phyloP scores from a whole-genome alignment of 2,329 filamentous ascomycete genomes.

The Paramyrothecium roridum region DNA sequence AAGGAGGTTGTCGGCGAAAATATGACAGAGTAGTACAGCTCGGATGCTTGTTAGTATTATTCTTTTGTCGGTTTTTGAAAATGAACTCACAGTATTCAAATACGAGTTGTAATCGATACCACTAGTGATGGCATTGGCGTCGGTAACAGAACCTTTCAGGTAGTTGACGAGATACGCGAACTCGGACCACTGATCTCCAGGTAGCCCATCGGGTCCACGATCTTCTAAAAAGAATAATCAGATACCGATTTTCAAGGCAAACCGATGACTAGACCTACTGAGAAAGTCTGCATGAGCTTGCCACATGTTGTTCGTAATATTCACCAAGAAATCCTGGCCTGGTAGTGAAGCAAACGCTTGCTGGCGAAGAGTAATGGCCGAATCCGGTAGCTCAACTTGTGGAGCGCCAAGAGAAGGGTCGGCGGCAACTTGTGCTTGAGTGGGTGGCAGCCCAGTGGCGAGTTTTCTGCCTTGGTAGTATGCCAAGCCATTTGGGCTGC shows the following conservation, averaged over 20 bases:
- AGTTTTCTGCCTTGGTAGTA: constrained; percentile 45
- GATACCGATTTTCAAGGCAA: background rate
- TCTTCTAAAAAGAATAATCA: background rate
- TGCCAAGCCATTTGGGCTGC: constrained; percentile 49
- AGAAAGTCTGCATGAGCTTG: constrained; percentile 37
- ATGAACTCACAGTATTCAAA: constrained; percentile 7
- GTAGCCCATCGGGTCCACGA: constrained; percentile 35
- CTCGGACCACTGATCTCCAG: constrained; percentile 63
- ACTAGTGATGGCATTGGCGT: background rate
- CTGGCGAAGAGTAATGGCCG: constrained; percentile 27
- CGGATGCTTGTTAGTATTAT: background rate
- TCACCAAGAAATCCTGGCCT: constrained; percentile 28
- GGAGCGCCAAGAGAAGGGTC: constrained; percentile 35
- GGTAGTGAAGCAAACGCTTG: constrained; percentile 32
- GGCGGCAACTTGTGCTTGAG: constrained; percentile 40
- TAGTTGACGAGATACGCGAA: constrained; percentile 60
- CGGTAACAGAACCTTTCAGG: constrained; percentile 35
- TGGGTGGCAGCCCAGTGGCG: constrained; percentile 50
- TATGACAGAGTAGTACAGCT: background rate
- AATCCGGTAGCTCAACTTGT: constrained; percentile 17
- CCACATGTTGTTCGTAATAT: constrained; percentile 39
- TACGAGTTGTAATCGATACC: background rate
- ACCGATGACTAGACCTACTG: constrained; percentile 9
- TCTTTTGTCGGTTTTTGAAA: background rate
- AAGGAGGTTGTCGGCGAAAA: constrained; percentile 44